Conservation (phyloP, 306 rosid genomes). For the Herpetospermum pedunculosum region DNA sequence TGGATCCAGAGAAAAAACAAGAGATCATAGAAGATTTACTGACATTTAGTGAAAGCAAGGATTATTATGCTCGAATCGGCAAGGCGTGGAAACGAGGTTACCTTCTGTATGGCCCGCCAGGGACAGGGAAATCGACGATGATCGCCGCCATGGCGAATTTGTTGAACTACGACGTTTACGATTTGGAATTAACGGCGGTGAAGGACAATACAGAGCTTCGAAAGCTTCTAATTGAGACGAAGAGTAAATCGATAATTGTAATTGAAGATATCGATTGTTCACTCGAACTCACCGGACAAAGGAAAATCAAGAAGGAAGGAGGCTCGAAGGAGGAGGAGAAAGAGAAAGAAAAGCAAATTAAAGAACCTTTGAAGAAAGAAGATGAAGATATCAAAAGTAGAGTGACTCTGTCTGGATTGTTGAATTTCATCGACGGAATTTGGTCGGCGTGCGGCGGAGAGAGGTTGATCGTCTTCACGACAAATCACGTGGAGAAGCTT, state of each 20-base stretch:
- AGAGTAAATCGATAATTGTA: conserved; percentile 3
- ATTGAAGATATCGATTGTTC: conserved; percentile 4
- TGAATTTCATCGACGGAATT: conserved; percentile 5
- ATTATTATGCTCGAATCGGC: background rate
- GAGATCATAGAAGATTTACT: background rate
- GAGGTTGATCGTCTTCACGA: background rate
- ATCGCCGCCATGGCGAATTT: background rate
- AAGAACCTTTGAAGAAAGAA: conserved; percentile 1
- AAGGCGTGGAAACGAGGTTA: conserved; percentile 6
- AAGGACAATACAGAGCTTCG: conserved; percentile 6
- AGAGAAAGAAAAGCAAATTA: background rate
- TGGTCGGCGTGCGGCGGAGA: conserved; percentile 9
- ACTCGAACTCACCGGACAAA: background rate
- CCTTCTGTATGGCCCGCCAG: conserved; percentile 10
- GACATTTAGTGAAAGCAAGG: conserved; percentile 1
- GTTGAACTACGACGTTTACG: background rate
- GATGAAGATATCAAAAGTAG: background rate
- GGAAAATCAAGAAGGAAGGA: background rate
- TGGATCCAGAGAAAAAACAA: conserved; percentile 2
- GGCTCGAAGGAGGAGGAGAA: background rate
- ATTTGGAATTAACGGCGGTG: conserved; percentile 5
- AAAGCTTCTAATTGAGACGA: conserved; percentile 1
- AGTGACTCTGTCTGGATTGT: background rate
- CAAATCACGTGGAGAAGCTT: conserved; percentile 6
- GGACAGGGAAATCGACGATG: conserved; percentile 9